These are phyloP conservation scores for Brassica carinata DNA, from an alignment of 345 rosid species.

Conservation along the genomic window DNA sequence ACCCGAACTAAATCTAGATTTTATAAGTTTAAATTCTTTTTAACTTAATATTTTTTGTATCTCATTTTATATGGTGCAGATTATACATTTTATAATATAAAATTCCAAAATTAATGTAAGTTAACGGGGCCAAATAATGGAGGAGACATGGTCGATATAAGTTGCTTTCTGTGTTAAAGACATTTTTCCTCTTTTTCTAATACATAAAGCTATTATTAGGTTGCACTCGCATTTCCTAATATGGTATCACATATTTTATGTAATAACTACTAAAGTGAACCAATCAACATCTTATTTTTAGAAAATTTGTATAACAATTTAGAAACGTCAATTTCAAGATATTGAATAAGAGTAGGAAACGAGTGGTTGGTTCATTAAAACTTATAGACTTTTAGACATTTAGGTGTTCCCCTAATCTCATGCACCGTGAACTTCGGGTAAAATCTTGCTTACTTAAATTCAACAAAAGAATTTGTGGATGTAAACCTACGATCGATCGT, in stretches of 20 bases:
- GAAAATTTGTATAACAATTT: neutral
- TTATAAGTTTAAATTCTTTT: neutral
- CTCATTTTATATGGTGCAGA: constrained; percentile 9
- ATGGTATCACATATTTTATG: neutral
- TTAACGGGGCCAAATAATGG: constrained; percentile 33
- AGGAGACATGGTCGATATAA: constrained; percentile 36
- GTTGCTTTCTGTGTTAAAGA: constrained; percentile 29
- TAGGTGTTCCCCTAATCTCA: constrained; percentile 14
- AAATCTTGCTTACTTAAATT: neutral
- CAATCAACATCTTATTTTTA: constrained; percentile 9
- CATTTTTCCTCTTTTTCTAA: neutral
- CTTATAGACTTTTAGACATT: constrained; percentile 12
- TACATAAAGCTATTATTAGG: constrained; percentile 19
- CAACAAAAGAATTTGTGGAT: neutral
- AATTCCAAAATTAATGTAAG: constrained; percentile 15
- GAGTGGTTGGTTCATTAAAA: constrained; percentile 35
- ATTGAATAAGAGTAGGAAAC: constrained; percentile 8
- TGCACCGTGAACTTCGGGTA: constrained; percentile 13
- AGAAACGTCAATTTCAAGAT: neutral
- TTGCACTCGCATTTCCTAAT: constrained; percentile 15
- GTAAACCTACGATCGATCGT: constrained; percentile 1
- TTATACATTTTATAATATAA: neutral
- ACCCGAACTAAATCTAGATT: neutral
- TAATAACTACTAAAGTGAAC: constrained; percentile 12
- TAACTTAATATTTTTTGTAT: neutral